phyloP scores from a whole-genome alignment of 2,329 filamentous ascomycete genomes.

The Arthroderma sp. region DNA sequence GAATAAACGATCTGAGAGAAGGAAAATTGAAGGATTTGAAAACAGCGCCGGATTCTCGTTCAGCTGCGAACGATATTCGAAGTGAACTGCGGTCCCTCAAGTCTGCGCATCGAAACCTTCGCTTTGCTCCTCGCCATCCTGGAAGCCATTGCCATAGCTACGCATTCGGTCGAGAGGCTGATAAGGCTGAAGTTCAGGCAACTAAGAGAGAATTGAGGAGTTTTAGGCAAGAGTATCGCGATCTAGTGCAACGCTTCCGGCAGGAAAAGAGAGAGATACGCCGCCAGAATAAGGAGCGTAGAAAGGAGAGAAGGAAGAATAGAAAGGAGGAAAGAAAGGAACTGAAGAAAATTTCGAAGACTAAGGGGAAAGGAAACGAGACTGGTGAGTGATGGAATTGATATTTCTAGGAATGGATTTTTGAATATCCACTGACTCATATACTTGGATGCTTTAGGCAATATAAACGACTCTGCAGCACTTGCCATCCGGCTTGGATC shows the following conservation, averaged over 20 bases:
- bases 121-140: background rate
- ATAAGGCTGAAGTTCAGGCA: slow-evolving; percentile 17
- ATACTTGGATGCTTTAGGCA: background rate
- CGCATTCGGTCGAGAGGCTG: background rate
- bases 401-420: background rate
- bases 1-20: background rate
- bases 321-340: slow-evolving; percentile 8
- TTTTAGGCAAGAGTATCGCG: slow-evolving; percentile 25
- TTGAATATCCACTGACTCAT: background rate
- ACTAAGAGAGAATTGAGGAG: slow-evolving; percentile 26
- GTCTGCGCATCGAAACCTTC: slow-evolving; percentile 6
- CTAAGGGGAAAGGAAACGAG: slow-evolving; percentile 2
- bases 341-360: slow-evolving; percentile 2
- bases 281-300: slow-evolving; percentile 9
- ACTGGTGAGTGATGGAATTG: background rate
- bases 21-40: no score
- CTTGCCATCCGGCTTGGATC: background rate
- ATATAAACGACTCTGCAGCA: background rate
- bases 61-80: background rate
- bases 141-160: background rate
- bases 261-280: slow-evolving; percentile 13
- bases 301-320: slow-evolving; percentile 9
- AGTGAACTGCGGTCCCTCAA: slow-evolving; percentile 7
- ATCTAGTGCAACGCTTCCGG: slow-evolving; percentile 20
- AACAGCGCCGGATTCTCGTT: no score